Base-by-base conservation (phyloP, 2,329 filamentous ascomycete species). In the Teratosphaeria viscida region DNA sequence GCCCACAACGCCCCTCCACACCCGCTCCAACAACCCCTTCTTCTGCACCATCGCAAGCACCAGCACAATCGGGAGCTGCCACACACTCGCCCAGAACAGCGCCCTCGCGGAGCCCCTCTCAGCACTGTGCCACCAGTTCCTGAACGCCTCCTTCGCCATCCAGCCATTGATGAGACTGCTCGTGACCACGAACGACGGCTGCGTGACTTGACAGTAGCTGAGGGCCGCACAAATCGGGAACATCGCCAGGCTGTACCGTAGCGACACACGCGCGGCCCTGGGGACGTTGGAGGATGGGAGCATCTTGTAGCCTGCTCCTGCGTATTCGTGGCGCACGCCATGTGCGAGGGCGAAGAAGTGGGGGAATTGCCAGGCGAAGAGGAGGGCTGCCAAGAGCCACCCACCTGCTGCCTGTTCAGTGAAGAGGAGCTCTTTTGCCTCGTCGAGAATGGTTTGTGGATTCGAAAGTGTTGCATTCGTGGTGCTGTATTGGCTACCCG, bases 351-450 rank as follows among this genome's bases (percentile, higher is more conserved):
- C 88, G 81, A 96, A 97, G 78, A 99, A 99, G 76, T 99, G 94
- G 2, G 94, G 91, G 71, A 99, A 97, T 72, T 99, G 92, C 94
- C 94, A 99, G 12, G 91, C 88, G 66, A 96, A 95, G 5, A 99
- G 79, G 6, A 97, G 77, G 0, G 82, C 85, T 0, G 90, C 92
- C 14, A 96, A 78, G 0, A 97, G 77, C 94, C 94, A 99, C 3
- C 92, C 94, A 5, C 94, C 94, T 11, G 68, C 66, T 4, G 72
- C 71, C 57, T 71, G 68, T 29, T 70, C 65, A 1, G 70, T 71
- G 61, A 73, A 72, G 8, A 74, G 65, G 5, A 74, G 61, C 56
- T 72, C 70, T 49, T 67, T 63, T 5, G 66, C 62, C 58, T 74
- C 72, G 8, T 64, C 65, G 59, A 58, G 62, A 39, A 72, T 61